phyloP scores from a whole-genome alignment of 1,284 basidiomycete genomes.

The Acaromyces ingoldii region DNA sequence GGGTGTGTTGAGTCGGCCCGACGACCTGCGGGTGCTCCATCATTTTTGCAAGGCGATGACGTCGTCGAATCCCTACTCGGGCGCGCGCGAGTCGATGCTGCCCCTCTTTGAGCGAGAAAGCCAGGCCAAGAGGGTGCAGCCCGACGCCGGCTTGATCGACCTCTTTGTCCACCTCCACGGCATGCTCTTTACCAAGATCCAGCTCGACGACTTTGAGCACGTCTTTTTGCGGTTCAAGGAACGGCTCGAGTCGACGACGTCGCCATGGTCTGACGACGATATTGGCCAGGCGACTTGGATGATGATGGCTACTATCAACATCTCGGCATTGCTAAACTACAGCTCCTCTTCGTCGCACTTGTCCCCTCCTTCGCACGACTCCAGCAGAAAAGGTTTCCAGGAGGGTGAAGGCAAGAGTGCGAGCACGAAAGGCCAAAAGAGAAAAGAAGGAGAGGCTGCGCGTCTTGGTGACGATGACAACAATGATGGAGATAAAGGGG shows the following conservation, averaged over 20 bases:
- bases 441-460: too few species aligned
- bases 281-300: constrained; percentile 81
- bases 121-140: constrained; percentile 55
- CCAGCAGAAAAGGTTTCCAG: too few species aligned
- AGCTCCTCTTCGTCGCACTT: too few species aligned
- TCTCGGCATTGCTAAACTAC: constrained; percentile 79
- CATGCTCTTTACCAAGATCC: constrained; percentile 88
- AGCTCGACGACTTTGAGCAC: constrained; percentile 81
- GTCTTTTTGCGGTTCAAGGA: constrained; percentile 79
- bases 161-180: constrained; percentile 88
- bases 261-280: background rate
- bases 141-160: constrained; percentile 72
- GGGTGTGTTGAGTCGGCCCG: constrained; percentile 73
- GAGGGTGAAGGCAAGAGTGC: background rate
- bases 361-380: too few species aligned
- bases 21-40: constrained; percentile 81
- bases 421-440: background rate
- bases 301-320: constrained; percentile 84
- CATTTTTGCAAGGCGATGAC: constrained; percentile 89
- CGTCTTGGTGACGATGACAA: too few species aligned
- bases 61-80: constrained; percentile 77
- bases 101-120: constrained; percentile 73
- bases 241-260: constrained; percentile 12
- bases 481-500: too few species aligned
- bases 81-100: constrained; percentile 79